These are phyloP conservation scores for Phylloporus sp. DNA, from an alignment of 768 basidiomycete genomes.

Conservation along the genomic window DNA sequence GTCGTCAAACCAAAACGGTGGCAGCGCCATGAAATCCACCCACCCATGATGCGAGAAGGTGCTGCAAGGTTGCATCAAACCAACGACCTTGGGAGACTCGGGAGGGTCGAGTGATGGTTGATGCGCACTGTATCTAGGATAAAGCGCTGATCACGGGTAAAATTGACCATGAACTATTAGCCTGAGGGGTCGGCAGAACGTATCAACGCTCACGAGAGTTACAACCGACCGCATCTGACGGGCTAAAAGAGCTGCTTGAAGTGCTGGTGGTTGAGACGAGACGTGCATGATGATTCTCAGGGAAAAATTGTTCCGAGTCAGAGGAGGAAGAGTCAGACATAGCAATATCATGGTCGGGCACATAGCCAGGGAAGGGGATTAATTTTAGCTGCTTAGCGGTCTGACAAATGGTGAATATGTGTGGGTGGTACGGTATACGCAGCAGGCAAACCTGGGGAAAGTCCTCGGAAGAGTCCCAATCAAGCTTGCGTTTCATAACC, in stretches of 20 bases:
- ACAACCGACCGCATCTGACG: constrained; percentile 44
- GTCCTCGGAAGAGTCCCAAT: constrained; percentile 52
- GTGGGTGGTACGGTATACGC: constrained; percentile 12
- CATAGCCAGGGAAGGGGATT: constrained; percentile 68
- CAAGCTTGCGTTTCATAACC: constrained; percentile 76
- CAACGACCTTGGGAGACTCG: constrained; percentile 47
- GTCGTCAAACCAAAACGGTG: constrained; percentile 11
- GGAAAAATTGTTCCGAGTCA: constrained; percentile 58
- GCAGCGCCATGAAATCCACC: constrained; percentile 21
- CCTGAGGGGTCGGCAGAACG: background rate
- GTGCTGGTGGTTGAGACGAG: constrained; percentile 64
- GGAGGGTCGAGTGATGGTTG: constrained; percentile 53
- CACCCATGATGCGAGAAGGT: constrained; percentile 72
- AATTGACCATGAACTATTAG: background rate
- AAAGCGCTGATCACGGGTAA: constrained; percentile 30
- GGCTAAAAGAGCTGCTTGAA: constrained; percentile 43
- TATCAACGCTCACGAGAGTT: constrained; percentile 44
- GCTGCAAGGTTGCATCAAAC: constrained; percentile 65
- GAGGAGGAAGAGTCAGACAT: constrained; percentile 58
- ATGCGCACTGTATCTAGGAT: constrained; percentile 62
- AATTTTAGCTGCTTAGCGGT: constrained; percentile 69
- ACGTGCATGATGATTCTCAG: constrained; percentile 54
- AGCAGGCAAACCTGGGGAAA: constrained; percentile 41
- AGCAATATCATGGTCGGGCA: constrained; percentile 58
- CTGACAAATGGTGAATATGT: constrained; percentile 30